Evolutionary conservation across 345 rosid genomes (phyloP).

Genomic region (Corymbia maculata): DNA sequence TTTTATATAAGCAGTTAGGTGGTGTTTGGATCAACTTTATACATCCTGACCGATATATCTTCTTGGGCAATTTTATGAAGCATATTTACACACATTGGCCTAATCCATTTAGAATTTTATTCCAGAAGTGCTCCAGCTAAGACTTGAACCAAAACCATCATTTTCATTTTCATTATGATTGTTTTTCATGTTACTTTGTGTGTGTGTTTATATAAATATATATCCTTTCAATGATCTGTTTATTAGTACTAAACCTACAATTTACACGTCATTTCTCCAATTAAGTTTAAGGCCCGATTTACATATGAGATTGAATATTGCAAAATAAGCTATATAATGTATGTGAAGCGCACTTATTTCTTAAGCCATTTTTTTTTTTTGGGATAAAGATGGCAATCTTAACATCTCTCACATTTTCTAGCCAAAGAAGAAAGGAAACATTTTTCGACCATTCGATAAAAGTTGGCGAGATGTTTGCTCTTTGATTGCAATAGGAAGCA

Average conservation of each 20-base stretch:
- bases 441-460: background rate
- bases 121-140: background rate
- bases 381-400: background rate
- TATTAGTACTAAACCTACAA: background rate
- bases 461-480: background rate
- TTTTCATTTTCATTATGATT: background rate
- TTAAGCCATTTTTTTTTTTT: too few species aligned
- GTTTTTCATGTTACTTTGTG: background rate
- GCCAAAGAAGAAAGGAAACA: background rate
- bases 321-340: background rate
- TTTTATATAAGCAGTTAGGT: background rate
- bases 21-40: background rate
- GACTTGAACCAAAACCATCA: background rate
- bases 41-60: too few species aligned
- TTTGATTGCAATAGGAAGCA: slow-evolving; percentile 35
- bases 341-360: background rate
- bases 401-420: background rate
- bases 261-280: background rate
- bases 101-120: background rate
- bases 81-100: background rate
- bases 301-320: background rate
- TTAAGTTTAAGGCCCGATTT: background rate
- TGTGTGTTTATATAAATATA: background rate
- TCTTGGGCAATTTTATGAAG: background rate
- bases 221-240: background rate